Base-by-base conservation (phyloP, 371 early-diverging fungal genomes). In the Apophysomyces sp. region DNA sequence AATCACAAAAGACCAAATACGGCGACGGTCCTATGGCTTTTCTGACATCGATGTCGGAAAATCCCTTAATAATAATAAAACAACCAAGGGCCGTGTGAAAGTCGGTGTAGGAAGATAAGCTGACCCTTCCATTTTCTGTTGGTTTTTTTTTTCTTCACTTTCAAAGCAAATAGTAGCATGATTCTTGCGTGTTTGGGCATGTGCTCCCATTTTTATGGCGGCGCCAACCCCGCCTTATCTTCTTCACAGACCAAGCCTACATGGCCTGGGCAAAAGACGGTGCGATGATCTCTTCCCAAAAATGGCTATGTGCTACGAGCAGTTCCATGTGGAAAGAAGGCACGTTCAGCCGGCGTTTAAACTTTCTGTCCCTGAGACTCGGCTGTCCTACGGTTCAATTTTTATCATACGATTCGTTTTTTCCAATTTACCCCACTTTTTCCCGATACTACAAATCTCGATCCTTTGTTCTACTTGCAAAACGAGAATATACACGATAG, bases 231-330 rank as follows among this genome's bases (percentile, higher is more conserved):
- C 49, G 49, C 49, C 49, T 44, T 44, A 44, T 18, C 49, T 9
- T 21, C 21, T 44, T 9, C 21, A 44, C 49, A 21, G 49, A 44
- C 49, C 49, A 44, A 44, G 9, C 9, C 24, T n/a, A 44, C 21
- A 44, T 44, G 49, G 49, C 49, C 49, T 44, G 49, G 49, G 49
- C 49, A 44, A 44, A 18, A 9, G 16, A 44, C 49, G 49, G 49
- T 44, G 11, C 49, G 49, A 44, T 44, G 49, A 44, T 44, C 49
- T 41, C 49, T 44, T 44, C 49, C 49, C 49, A 44, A 44, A 44
- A 44, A 44, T 18, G 49, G 49, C 24, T 21, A 44, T 44, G 49
- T 44, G 49, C 24, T 44, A 44, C 49, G 21, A 21, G 16, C 24
- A 16, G 21, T 44, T 44, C 49, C 49, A 44, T 44, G 49, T 44